Conservation (phyloP, 305 asterid species). For the Nicotiana rustica region DNA sequence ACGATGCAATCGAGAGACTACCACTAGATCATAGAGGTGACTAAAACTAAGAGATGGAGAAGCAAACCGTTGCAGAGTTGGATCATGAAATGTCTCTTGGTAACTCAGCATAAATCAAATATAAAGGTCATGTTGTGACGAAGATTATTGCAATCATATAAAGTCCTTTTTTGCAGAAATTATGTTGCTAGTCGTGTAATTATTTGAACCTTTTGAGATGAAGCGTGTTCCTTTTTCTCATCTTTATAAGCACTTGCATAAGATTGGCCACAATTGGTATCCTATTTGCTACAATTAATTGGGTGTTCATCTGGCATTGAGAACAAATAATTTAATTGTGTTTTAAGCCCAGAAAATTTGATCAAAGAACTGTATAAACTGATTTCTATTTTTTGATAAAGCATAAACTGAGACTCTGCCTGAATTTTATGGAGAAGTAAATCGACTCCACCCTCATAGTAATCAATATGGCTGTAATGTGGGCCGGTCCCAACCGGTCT, state of each 20-base stretch:
- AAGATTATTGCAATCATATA: conserved; percentile 5
- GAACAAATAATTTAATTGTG: neutral
- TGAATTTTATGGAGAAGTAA: conserved; percentile 21
- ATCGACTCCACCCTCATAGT: neutral
- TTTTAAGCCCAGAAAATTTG: conserved; percentile 15
- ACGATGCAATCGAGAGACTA: neutral
- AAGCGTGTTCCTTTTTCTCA: neutral
- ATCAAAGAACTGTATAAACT: conserved; percentile 16
- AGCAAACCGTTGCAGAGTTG: neutral
- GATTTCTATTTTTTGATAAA: conserved; percentile 10
- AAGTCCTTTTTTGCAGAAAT: conserved; percentile 11
- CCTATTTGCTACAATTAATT: neutral
- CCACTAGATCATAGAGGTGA: neutral
- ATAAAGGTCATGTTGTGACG: conserved; percentile 22
- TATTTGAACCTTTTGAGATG: conserved; percentile 8
- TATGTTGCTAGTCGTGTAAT: conserved; percentile 1
- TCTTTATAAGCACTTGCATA: conserved; percentile 20
- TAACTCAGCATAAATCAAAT: conserved; percentile 1
- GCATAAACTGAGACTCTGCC: neutral
- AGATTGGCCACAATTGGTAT: conserved; percentile 16
- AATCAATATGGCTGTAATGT: no score
- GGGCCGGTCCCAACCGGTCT: no score
- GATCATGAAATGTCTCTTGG: conserved; percentile 28
- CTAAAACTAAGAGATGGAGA: conserved; percentile 17
- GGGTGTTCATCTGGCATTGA: neutral